Percentiles rank a stretch among this genome's conserved stretches.
Evolutionary conservation across 2,329 filamentous ascomycete species (phyloP).

Genomic region (Aspergillus sp.): DNA sequence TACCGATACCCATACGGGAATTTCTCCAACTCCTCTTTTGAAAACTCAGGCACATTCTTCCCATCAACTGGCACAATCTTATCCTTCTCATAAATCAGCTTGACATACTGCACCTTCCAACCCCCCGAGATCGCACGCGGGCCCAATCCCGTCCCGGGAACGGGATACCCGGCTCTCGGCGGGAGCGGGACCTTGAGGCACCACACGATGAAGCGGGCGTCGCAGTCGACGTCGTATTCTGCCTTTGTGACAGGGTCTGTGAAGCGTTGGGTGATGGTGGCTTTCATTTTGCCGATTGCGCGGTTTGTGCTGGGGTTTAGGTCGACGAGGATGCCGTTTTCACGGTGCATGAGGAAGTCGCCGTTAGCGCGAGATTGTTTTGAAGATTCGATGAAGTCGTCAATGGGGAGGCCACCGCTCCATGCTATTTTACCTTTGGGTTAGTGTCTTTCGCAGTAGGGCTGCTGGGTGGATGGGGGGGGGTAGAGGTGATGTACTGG

Average conservation of each 20-base stretch:
- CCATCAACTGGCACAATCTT: neutral
- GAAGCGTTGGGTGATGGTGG: neutral
- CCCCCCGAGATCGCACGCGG: neutral
- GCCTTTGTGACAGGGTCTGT: neutral
- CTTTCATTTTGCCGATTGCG: neutral
- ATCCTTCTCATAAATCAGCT: slow-evolving; percentile 1
- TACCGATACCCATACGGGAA: neutral
- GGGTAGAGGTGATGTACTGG: slow-evolving; percentile 29
- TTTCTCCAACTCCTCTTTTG: neutral
- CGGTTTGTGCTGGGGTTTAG: neutral
- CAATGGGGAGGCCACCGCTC: neutral
- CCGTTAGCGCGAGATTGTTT: neutral
- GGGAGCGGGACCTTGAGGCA: neutral
- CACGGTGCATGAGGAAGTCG: slow-evolving; percentile 1
- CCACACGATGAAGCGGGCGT: neutral
- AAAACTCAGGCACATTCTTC: neutral
- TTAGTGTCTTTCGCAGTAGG: neutral
- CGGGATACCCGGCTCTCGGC: neutral
- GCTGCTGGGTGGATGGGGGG: neutral
- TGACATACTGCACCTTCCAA: neutral
- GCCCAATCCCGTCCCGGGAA: neutral
- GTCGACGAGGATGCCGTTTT: neutral
- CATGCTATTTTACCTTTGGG: neutral
- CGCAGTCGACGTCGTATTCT: neutral
- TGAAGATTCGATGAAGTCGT: neutral